Percentiles rank a stretch among this genome's conserved stretches.
Conservation (phyloP, 345 rosid genomes). For the Linum usitatissimum region DNA sequence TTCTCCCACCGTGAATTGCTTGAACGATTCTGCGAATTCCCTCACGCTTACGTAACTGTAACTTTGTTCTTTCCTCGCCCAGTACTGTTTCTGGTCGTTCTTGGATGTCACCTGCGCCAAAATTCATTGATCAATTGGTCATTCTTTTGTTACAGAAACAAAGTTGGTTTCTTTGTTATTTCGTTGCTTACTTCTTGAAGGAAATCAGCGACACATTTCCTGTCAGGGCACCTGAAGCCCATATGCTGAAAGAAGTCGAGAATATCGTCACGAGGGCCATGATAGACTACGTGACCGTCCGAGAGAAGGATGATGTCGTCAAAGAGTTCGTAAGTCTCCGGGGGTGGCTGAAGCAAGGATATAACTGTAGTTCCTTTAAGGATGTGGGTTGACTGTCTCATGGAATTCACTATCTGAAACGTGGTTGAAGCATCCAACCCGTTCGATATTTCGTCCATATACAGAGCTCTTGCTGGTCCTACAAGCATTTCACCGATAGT, state of each 20-base stretch:
- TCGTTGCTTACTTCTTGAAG: neutral
- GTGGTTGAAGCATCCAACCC: slow-evolving; percentile 1
- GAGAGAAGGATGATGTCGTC: neutral
- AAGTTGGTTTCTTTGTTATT: too few species aligned
- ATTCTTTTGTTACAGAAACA: too few species aligned
- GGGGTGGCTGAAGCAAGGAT: neutral
- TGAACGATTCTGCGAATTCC: neutral
- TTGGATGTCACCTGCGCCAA: neutral
- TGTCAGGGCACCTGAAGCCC: slow-evolving; percentile 4
- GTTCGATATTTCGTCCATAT: neutral
- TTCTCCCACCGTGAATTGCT: neutral
- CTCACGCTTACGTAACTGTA: neutral
- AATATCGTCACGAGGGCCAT: neutral
- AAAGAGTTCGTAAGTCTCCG: neutral
- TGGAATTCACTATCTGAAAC: neutral
- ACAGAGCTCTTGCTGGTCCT: slow-evolving; percentile 2
- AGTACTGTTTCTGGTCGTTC: slow-evolving; percentile 1
- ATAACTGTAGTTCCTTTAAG: neutral
- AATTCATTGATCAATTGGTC: too few species aligned
- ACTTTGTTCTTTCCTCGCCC: neutral
- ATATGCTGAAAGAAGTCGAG: neutral
- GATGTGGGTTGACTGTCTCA: neutral
- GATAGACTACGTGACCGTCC: neutral
- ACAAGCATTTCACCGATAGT: neutral
- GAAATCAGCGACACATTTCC: neutral